These are phyloP conservation scores for Saccharum spontaneum DNA, from an alignment of 176 grass and related monocot genomes.

Conservation along the genomic window DNA sequence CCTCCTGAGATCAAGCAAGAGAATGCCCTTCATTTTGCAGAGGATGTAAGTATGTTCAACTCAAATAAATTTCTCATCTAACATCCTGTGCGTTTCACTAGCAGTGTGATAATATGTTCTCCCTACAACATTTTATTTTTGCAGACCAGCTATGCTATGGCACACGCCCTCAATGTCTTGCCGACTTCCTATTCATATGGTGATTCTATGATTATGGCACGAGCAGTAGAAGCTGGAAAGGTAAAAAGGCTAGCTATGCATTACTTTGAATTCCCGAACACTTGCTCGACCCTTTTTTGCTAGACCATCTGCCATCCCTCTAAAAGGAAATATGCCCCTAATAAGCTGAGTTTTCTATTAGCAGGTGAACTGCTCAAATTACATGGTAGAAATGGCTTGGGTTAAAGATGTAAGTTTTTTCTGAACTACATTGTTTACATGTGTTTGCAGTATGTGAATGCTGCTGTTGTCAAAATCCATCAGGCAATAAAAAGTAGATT, in stretches of 20 bases:
- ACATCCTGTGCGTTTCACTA: constrained; percentile 7
- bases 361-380: constrained; percentile 71
- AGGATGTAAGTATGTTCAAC: constrained; percentile 50
- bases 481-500: neutral
- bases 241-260: constrained; percentile 34
- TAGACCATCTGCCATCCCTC: neutral
- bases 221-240: constrained; percentile 72
- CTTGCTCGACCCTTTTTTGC: neutral
- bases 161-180: constrained; percentile 69
- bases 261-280: constrained; percentile 15
- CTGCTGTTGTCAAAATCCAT: neutral
- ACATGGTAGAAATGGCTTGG: constrained; percentile 96
- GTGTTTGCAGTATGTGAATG: neutral
- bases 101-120: neutral
- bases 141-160: constrained; percentile 84
- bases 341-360: constrained; percentile 33
- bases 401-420: constrained; percentile 82
- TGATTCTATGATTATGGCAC: constrained; percentile 77
- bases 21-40: constrained; percentile 71
- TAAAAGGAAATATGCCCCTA: constrained; percentile 27
- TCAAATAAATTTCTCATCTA: neutral
- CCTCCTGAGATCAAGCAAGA: constrained; percentile 89
- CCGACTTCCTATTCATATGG: constrained; percentile 81
- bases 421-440: constrained; percentile 1
- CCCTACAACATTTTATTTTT: constrained; percentile 8